A percentile compares a stretch with the other conserved stretches of the same genome.
Evolutionary conservation across 1,284 basidiomycete species (phyloP).

Genomic region (Sporisorium iseilematis-ciliati): DNA sequence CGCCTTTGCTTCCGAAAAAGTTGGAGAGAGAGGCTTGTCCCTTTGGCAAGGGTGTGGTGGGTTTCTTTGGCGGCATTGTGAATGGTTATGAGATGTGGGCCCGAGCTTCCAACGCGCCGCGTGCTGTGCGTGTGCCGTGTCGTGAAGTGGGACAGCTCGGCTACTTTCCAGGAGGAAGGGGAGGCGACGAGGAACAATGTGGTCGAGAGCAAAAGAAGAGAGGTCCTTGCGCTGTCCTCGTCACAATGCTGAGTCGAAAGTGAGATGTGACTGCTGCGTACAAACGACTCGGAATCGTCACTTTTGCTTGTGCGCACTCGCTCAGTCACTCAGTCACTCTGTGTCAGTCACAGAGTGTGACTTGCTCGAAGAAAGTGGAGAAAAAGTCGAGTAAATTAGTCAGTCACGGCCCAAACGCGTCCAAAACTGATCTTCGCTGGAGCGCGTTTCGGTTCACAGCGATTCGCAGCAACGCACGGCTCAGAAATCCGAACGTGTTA

Average conservation of each 20-base stretch:
- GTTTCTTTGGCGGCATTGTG: constrained; percentile 42
- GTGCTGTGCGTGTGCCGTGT: not conserved
- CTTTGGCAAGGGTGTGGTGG: constrained; percentile 38
- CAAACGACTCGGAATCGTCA: not conserved
- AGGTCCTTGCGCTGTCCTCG: not conserved
- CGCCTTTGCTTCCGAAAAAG: constrained; percentile 50
- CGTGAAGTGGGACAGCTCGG: not conserved
- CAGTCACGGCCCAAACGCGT: constrained; percentile 3
- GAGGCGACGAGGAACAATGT: no score
- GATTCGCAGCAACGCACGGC: no score
- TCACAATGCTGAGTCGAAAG: no score
- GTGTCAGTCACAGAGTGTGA: not conserved
- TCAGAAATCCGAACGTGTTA: not conserved
- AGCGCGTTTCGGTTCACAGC: constrained; percentile 2
- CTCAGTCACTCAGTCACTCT: not conserved
- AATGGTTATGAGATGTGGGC: not conserved
- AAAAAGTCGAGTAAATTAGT: constrained; percentile 9
- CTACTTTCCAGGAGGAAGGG: not conserved
- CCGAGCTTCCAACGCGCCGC: no score
- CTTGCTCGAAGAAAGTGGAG: constrained; percentile 6
- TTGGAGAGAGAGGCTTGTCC: constrained; percentile 54
- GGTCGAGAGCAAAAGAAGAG: no score
- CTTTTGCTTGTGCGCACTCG: not conserved
- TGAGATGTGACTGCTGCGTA: constrained; percentile 1
- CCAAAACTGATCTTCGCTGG: not conserved